Base-by-base conservation (phyloP, 257 asterid species). In the Forsythia suspensa region DNA sequence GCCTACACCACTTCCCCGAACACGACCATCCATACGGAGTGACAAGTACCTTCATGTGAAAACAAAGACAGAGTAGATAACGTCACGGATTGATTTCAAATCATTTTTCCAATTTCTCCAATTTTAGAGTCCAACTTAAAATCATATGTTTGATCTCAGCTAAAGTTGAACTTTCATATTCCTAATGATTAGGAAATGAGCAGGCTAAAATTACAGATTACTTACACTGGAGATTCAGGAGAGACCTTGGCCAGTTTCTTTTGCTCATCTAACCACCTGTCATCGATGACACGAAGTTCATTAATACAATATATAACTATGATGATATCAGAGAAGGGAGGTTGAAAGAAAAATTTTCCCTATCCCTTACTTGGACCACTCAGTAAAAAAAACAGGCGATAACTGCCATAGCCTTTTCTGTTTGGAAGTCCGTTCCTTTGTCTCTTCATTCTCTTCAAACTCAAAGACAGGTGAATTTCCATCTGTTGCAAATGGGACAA, bases 241-340 rank as follows among this genome's bases (percentile, higher is more conserved):
- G 98, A 74, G 81, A 95, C 87, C 7, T 89, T 91, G 24, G 99
- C 97, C 81, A 91, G 83, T 76, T 85, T 88, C 93, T 93, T 95
- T 85, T 95, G 99, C 70, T 93, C 99, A 70, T 93, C 94, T 78
- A 95, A 72, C 99, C 98, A 94, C 92, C 98, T 94, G 88, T 81
- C 29, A 44, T 77, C 75, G 75, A 70, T 67, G 21, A 77, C n/a
- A 52, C 2, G 67, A 59, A 59, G 12, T 59, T 20, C 24, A 65
- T 42, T 42, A 79, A 65, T 63, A 21, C 29, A 18, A 65, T 20
- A 37, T 29, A 46, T 24, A 41, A 65, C 43, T 38, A 61, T 52
- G 55, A 51, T 38, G 59, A 72, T n/a, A 13, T 4, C 12, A 55
- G 61, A 52, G 21, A 69, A 69, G 66, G 71, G 15, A 48, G 55